These are phyloP conservation scores for Euclidium syriacum DNA, from an alignment of 345 rosid species.

Conservation along the genomic window DNA sequence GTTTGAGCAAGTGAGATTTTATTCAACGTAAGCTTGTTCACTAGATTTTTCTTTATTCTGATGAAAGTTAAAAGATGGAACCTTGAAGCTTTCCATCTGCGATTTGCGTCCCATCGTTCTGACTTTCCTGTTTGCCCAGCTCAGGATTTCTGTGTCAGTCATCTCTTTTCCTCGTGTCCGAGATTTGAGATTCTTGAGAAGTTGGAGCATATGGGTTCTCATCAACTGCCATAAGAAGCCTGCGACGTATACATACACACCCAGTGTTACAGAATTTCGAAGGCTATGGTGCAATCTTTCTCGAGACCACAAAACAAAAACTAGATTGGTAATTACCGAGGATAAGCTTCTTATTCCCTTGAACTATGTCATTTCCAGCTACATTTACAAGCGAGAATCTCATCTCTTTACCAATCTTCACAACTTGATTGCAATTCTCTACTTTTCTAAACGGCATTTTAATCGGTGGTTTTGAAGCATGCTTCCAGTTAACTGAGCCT, in stretches of 20 bases:
- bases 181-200: slow-evolving; percentile 71
- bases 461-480: slow-evolving; percentile 88
- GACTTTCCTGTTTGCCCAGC: slow-evolving; percentile 80
- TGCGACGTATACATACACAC: slow-evolving; percentile 32
- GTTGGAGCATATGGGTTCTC: slow-evolving; percentile 93
- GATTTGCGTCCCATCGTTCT: slow-evolving; percentile 58
- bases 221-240: slow-evolving; percentile 96
- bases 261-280: not conserved
- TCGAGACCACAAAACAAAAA: not conserved
- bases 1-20: slow-evolving; percentile 3
- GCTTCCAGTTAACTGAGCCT: slow-evolving; percentile 93
- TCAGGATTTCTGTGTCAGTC: slow-evolving; percentile 66
- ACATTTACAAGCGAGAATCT: slow-evolving; percentile 86
- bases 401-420: slow-evolving; percentile 75
- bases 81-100: slow-evolving; percentile 83
- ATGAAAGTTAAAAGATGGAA: slow-evolving; percentile 19
- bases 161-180: slow-evolving; percentile 79
- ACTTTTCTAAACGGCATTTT: slow-evolving; percentile 96
- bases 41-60: not conserved
- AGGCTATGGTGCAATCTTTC: not conserved
- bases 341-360: slow-evolving; percentile 95
- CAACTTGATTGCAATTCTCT: slow-evolving; percentile 94
- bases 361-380: slow-evolving; percentile 88
- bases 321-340: slow-evolving; percentile 49
- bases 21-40: not conserved